These are phyloP conservation scores for Penicillium sp. DNA, from an alignment of 2,329 filamentous ascomycete species.

Conservation along the genomic window DNA sequence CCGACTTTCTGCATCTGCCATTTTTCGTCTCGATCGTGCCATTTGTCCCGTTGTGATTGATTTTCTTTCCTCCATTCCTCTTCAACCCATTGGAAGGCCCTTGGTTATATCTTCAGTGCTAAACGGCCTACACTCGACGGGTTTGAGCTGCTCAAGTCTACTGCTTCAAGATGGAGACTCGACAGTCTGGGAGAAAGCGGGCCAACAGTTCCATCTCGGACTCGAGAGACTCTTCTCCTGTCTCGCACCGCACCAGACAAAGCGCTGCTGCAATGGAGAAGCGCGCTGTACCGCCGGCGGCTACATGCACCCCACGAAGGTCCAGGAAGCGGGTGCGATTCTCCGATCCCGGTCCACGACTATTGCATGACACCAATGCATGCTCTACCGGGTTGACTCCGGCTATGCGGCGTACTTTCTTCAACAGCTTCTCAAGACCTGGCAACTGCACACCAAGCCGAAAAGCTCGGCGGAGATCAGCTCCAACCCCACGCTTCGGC, in stretches of 20 bases:
- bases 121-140: no score
- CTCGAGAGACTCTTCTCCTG: conserved; percentile 14
- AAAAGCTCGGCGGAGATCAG: conserved; percentile 33
- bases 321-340: conserved; percentile 46
- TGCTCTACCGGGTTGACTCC: conserved; percentile 47
- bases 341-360: conserved; percentile 44
- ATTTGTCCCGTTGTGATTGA: not conserved
- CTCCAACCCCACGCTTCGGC: conserved; percentile 29
- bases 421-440: conserved; percentile 25
- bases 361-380: conserved; percentile 17
- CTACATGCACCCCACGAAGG: conserved; percentile 31
- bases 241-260: conserved; percentile 20
- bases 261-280: conserved; percentile 1
- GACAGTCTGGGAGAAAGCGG: conserved; percentile 28
- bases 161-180: conserved; percentile 25
- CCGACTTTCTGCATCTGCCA: no score
- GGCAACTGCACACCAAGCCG: conserved; percentile 30
- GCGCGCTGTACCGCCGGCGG: not conserved
- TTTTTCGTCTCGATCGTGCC: not conserved
- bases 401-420: conserved; percentile 40
- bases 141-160: not conserved
- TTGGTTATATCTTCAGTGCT: conserved; percentile 4
- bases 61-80: conserved; percentile 2
- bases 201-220: conserved; percentile 22
- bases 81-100: not conserved